Evolutionary conservation across 257 asterid species (phyloP), one percentile per base, ranked within the genome.

Genomic region (Knoxia roxburghii): DNA sequence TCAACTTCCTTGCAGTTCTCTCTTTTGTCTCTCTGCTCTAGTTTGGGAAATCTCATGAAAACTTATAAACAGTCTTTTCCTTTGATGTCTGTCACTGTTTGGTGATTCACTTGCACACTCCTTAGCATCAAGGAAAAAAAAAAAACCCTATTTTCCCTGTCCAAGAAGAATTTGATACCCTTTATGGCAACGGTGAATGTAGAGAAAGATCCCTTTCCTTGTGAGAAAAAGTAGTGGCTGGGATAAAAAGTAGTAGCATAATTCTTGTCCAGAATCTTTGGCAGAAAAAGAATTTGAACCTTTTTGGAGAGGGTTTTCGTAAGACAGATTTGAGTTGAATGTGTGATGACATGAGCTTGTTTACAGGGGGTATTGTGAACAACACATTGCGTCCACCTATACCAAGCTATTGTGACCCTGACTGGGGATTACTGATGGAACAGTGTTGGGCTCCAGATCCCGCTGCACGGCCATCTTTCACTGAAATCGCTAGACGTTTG

Each of bases 381-480:
- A 91, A 91, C 85, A 89, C 89, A 21, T 74, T 91, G 81, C 78
- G 96, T 72, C 98, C 96, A 53, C 84, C 73, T 6, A 85, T 91
- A 64, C 96, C 96, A 3, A 83, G 87, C 81, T 84, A 60, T 56
- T 91, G 98, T 18, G 98, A 87, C 33, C 68, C 86, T 0, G 95
- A 87, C 30, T 91, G 98, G 96, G 80, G 81, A 75, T 18, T 83
- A 78, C 85, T 91, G 61, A 91, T 91, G 98, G 98, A 91, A 78
- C 96, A 87, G 63, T 91, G 98, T 30, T 91, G 98, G 98, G 95
- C 98, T 7, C 98, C 98, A 0, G 95, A 91, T 61, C 96, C 98
- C 13, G 57, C 79, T 57, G 82, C 55, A 41, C 87, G 98, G 17
- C 98, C 98, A 2, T 79, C 86, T 13, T 91, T 91, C 83, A 82